These are phyloP conservation scores for Lycium barbarum DNA, from an alignment of 257 asterid genomes.

Conservation along the genomic window DNA sequence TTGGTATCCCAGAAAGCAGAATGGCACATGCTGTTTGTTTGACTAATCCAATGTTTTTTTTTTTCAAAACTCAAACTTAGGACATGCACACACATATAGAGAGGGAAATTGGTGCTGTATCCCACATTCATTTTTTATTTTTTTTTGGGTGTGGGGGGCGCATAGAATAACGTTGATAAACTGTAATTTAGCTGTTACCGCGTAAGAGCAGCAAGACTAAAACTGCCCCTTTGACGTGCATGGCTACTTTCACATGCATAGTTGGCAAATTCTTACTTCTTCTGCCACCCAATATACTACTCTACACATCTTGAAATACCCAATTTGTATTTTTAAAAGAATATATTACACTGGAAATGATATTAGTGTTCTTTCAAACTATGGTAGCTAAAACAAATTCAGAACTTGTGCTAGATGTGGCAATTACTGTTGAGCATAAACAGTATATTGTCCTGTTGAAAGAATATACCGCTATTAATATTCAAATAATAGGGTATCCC, in stretches of 20 bases:
- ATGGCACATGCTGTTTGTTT: conserved; percentile 18
- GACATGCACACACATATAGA: background rate
- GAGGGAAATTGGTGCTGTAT: background rate
- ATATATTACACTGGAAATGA: no score
- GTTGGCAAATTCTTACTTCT: conserved; percentile 20
- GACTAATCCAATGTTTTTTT: background rate
- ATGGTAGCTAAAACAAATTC: no score
- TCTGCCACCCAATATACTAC: background rate
- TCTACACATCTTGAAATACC: no score
- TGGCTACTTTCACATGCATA: conserved; percentile 19
- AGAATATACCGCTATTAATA: no score
- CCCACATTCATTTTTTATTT: background rate
- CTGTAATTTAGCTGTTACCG: conserved; percentile 6
- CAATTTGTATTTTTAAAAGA: no score
- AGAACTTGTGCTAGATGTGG: no score
- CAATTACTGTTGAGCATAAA: no score
- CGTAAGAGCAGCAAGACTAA: background rate
- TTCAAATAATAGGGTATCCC: no score
- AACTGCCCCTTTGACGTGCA: conserved; percentile 16
- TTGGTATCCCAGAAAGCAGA: background rate
- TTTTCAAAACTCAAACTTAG: background rate
- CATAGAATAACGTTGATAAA: background rate
- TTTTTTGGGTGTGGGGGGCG: background rate
- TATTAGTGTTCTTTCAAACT: no score
- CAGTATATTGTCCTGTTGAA: no score